Evolutionary conservation across 1,139 yeast species (phyloP).

Genomic region (Candida frijolesensis): DNA sequence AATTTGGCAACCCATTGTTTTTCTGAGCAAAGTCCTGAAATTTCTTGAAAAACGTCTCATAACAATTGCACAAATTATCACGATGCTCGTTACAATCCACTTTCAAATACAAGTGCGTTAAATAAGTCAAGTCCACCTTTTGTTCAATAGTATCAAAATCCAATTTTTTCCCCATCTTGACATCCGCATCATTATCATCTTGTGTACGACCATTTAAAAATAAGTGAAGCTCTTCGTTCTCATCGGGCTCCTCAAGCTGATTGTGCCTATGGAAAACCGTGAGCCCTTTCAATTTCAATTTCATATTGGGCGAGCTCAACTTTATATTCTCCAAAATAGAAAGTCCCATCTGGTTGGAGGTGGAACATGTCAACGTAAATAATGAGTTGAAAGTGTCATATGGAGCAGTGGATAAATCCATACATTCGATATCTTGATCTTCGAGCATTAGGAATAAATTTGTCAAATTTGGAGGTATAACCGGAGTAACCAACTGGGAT

Average conservation of each 20-base stretch:
- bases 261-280: conserved; percentile 40
- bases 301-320: conserved; percentile 23
- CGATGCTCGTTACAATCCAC: conserved; percentile 37
- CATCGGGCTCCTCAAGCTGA: conserved; percentile 2
- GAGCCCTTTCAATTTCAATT: conserved; percentile 32
- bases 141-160: conserved; percentile 24
- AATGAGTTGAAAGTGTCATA: conserved; percentile 27
- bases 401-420: conserved; percentile 28
- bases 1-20: conserved; percentile 34
- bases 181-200: conserved; percentile 17
- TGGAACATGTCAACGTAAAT: conserved; percentile 35
- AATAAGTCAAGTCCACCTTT: conserved; percentile 28
- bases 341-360: conserved; percentile 35
- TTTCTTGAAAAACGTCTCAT: conserved; percentile 32
- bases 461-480: conserved; percentile 30
- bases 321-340: conserved; percentile 28
- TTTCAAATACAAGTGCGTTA: conserved; percentile 30
- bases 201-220: neutral
- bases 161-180: conserved; percentile 17
- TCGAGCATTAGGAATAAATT: conserved; percentile 38
- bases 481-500: conserved; percentile 28
- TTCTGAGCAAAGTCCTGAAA: conserved; percentile 23
- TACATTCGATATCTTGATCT: conserved; percentile 26
- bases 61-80: conserved; percentile 30
- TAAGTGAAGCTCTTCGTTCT: conserved; percentile 8